Evolutionary conservation across 2,329 filamentous ascomycete species (phyloP).

Genomic region (Pseudogymnoascus sp.): DNA sequence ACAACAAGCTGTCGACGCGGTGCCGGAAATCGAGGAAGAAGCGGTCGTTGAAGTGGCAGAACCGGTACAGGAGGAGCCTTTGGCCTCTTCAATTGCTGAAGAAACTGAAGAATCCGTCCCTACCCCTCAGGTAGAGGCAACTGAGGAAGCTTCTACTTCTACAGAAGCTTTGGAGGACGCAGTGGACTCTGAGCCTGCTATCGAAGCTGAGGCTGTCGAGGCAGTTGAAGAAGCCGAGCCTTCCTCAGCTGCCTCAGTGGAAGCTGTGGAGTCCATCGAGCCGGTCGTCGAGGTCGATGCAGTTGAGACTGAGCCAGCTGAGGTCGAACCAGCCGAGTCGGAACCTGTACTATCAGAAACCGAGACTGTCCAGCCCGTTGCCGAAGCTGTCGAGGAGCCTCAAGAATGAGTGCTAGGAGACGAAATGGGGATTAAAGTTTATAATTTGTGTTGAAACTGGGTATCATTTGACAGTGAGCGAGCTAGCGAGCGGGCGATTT

Average conservation of each 20-base stretch:
- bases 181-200: neutral
- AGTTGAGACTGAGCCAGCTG: neutral
- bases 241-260: neutral
- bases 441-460: neutral
- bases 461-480: neutral
- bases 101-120: neutral
- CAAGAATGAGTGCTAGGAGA: neutral
- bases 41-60: neutral
- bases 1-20: neutral
- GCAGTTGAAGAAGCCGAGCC: neutral
- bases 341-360: neutral
- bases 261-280: neutral
- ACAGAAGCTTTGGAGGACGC: neutral
- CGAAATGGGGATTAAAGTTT: neutral
- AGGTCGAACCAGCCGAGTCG: neutral
- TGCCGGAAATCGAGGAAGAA: neutral
- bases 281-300: neutral
- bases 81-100: neutral
- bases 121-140: neutral
- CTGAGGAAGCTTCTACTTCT: neutral
- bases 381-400: neutral
- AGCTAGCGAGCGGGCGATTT: conserved; percentile 5
- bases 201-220: neutral
- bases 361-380: neutral
- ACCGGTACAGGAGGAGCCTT: neutral